Base-by-base conservation (phyloP, 192 early-diverging fungal species). In the Backusella mclennaniae region DNA sequence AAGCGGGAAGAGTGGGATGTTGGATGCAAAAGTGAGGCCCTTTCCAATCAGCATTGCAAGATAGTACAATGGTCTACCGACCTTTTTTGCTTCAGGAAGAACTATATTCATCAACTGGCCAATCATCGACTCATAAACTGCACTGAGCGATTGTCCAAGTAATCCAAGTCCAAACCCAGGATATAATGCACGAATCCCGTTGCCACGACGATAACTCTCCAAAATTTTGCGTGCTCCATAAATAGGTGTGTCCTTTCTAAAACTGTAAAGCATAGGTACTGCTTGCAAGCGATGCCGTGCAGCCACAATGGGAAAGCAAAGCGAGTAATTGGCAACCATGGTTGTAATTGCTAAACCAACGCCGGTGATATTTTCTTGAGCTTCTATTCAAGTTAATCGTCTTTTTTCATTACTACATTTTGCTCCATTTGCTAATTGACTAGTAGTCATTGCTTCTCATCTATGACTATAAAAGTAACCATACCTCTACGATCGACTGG, bases 241-340 rank as follows among this genome's bases (percentile, higher is more conserved):
- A 23, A 53, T 12, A 7, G 82, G 82, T 11, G 75, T 79, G 19
- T 77, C 72, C 67, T 23, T 71, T 70, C 36, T 53, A 49, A 39
- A 29, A 35, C 41, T 39, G 11, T 69, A 75, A n/a, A 53, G 26
- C 8, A 6, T 4, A 9, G 82, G 73, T 31, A 80, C 41, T 17
- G 77, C 75, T 35, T 83, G 78, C 26, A 49, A 36, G 35, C 78
- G 67, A 59, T 83, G 77, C n/a, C 82, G 68, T 6, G 78, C 72
- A 8, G 79, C 82, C 3, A 83, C 78, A 21, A 83, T 73, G 1
- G 82, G 82, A 68, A 79, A 83, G 23, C 78, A 75, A 11, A 83
- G 35, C 0, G 71, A 73, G 42, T 83, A 83, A 33, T 83, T 83
- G 72, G 78, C 59, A 29, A 80, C 69, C 76, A 83, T 79, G 6